phyloP scores from a whole-genome alignment of 1,139 yeast species.

The Candida tropicalis region DNA sequence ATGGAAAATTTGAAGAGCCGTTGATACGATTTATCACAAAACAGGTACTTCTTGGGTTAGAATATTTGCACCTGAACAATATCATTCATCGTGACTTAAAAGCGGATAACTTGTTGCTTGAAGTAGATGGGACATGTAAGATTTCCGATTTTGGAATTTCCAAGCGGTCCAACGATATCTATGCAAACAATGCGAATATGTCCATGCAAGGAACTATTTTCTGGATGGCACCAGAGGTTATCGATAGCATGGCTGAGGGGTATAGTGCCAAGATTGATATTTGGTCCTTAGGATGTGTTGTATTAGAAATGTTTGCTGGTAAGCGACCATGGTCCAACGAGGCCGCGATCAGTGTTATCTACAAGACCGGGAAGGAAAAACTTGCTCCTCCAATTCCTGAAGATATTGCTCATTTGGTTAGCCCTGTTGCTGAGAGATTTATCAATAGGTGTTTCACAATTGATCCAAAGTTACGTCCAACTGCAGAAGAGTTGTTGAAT shows the following conservation, averaged over 20 bases:
- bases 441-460: constrained; percentile 77
- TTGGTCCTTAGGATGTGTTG: constrained; percentile 95
- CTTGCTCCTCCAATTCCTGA: constrained; percentile 95
- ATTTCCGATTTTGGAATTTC: constrained; percentile 98
- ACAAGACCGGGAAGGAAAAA: constrained; percentile 71
- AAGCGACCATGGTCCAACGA: constrained; percentile 82
- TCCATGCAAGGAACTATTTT: constrained; percentile 98
- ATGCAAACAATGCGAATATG: constrained; percentile 91
- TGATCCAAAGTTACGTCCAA: constrained; percentile 84
- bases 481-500: constrained; percentile 67
- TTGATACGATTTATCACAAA: constrained; percentile 72
- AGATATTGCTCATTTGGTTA: constrained; percentile 61
- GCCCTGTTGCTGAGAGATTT: constrained; percentile 67
- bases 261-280: constrained; percentile 95
- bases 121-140: constrained; percentile 91
- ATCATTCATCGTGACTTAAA: constrained; percentile 94
- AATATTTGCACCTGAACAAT: constrained; percentile 84
- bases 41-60: constrained; percentile 82
- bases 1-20: constrained; percentile 83
- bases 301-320: constrained; percentile 91
- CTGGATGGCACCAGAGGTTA: constrained; percentile 99
- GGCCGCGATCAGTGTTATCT: constrained; percentile 78
- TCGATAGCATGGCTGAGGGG: constrained; percentile 83
- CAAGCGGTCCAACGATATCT: constrained; percentile 81
- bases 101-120: constrained; percentile 89